Evolutionary conservation across 345 rosid species (phyloP).

Genomic region (Atalantia buxifolia): DNA sequence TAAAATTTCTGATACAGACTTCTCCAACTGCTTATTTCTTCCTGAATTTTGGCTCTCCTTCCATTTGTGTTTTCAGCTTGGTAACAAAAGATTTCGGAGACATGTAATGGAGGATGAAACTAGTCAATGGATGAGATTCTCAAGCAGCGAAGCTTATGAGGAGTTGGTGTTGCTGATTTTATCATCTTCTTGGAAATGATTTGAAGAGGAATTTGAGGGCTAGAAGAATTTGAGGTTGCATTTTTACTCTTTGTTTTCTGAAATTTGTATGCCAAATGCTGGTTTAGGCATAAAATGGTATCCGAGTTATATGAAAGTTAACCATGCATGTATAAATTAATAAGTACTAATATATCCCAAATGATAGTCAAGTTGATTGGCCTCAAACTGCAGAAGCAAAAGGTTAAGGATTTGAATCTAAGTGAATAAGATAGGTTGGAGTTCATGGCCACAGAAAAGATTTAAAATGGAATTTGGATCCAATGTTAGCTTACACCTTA

Average conservation of each 20-base stretch:
- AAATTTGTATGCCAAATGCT: background rate
- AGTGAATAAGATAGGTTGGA: too few species aligned
- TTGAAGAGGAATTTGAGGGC: background rate
- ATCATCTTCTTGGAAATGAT: constrained; percentile 11
- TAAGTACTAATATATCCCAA: too few species aligned
- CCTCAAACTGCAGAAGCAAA: too few species aligned
- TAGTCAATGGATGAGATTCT: constrained; percentile 6
- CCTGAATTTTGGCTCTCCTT: background rate
- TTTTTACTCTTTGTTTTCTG: background rate
- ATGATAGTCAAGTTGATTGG: too few species aligned
- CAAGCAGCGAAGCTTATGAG: background rate
- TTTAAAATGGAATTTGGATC: too few species aligned
- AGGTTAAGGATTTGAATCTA: too few species aligned
- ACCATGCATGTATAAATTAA: background rate
- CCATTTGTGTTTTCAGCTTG: background rate
- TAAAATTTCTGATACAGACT: constrained; percentile 11
- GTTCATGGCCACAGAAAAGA: too few species aligned
- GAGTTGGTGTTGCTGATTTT: constrained; percentile 12
- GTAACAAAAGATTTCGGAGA: background rate
- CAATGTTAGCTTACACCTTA: too few species aligned
- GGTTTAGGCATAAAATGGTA: background rate
- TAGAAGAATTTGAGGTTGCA: background rate
- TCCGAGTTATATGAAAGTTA: background rate
- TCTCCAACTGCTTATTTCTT: background rate
- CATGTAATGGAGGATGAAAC: background rate